phyloP scores from a whole-genome alignment of 805 yeast genomes.

The Candida andamanensis region DNA sequence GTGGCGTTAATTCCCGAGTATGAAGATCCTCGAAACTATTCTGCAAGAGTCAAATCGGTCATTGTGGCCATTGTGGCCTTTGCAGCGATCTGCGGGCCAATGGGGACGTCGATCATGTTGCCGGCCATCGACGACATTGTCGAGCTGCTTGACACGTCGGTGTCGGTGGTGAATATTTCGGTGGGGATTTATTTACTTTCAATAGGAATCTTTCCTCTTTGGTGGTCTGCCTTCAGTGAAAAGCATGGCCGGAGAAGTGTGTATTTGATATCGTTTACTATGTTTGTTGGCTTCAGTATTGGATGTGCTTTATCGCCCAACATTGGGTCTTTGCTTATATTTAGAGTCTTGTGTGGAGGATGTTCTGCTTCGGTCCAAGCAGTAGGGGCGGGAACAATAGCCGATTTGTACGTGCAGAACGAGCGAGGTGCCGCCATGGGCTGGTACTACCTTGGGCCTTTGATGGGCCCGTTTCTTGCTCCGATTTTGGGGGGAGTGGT shows the following conservation, averaged over 20 bases:
- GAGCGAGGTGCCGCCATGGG: conserved; percentile 81
- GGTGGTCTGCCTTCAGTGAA: conserved; percentile 87
- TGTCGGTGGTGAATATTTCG: conserved; percentile 63
- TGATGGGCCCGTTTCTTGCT: conserved; percentile 73
- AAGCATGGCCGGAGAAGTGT: conserved; percentile 69
- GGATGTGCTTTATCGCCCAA: conserved; percentile 66
- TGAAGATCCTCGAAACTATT: conserved; percentile 64
- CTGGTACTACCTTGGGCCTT: conserved; percentile 71
- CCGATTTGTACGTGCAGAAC: conserved; percentile 62
- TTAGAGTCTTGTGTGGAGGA: conserved; percentile 73
- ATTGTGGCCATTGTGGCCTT: conserved; percentile 63
- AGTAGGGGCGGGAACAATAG: conserved; percentile 85
- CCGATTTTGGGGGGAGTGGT: conserved; percentile 79
- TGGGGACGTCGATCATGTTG: conserved; percentile 80
- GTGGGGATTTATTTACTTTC: conserved; percentile 75
- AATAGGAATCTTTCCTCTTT: conserved; percentile 74
- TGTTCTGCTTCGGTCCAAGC: conserved; percentile 82
- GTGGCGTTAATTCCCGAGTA: conserved; percentile 63
- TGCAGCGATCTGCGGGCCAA: conserved; percentile 79
- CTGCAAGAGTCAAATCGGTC: conserved; percentile 42
- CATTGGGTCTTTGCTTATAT: conserved; percentile 58
- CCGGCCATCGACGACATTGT: conserved; percentile 70
- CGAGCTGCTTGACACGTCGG: conserved; percentile 49
- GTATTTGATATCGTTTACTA: conserved; percentile 60
- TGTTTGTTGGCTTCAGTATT: conserved; percentile 61